phyloP scores from a whole-genome alignment of 306 rosid genomes.

The Corylus heterophylla region DNA sequence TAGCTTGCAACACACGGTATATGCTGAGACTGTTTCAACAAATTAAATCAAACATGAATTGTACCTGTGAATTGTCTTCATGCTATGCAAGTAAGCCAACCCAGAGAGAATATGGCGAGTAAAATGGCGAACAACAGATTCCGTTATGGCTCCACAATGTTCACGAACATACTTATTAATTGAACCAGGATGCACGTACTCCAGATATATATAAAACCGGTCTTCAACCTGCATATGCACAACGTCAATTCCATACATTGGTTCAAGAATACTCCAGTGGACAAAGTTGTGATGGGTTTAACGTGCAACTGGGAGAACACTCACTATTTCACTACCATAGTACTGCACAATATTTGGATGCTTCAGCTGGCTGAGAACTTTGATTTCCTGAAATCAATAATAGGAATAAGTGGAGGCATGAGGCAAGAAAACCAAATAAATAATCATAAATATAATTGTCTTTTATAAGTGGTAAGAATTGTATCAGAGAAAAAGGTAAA shows the following conservation, averaged over 20 bases:
- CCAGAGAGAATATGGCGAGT: constrained; percentile 96
- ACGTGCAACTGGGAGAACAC: constrained; percentile 37
- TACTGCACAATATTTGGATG: constrained; percentile 97
- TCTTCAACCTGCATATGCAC: constrained; percentile 63
- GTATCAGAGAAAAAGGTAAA: too few species aligned
- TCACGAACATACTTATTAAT: constrained; percentile 89
- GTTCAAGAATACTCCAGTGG: constrained; percentile 5
- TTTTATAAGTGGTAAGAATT: too few species aligned
- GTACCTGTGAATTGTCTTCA: constrained; percentile 88
- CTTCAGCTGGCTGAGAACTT: constrained; percentile 79
- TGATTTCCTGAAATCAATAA: constrained; percentile 69
- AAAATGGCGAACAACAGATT: constrained; percentile 85
- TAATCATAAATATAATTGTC: neutral
- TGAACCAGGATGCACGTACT: constrained; percentile 94
- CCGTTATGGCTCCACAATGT: constrained; percentile 93
- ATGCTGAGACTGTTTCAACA: constrained; percentile 8
- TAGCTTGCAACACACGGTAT: neutral
- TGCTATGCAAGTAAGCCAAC: constrained; percentile 90
- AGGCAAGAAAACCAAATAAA: constrained; percentile 4
- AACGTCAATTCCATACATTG: constrained; percentile 14
- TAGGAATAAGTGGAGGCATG: constrained; percentile 20
- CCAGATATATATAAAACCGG: constrained; percentile 82
- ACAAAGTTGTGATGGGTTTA: constrained; percentile 21
- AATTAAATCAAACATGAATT: constrained; percentile 6
- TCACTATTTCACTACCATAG: constrained; percentile 89